Conservation (phyloP, 2,329 filamentous ascomycete species). For the Metarhizium album region DNA sequence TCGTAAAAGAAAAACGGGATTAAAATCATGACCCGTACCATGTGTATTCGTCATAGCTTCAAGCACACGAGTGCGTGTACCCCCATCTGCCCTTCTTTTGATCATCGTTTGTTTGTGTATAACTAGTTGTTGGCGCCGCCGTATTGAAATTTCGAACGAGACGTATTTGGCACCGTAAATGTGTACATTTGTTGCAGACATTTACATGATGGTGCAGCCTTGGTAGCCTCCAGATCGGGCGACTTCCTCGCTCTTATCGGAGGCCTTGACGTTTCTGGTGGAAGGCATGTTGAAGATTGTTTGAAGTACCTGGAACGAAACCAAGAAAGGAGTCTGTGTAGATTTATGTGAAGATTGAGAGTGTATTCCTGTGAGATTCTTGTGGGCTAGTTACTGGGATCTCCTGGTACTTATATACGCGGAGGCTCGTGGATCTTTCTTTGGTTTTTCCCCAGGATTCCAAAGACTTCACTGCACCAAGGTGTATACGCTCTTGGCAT, state of each 20-base stretch:
- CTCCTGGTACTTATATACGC: not conserved
- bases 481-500: not conserved
- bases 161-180: not conserved
- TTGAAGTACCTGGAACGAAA: not conserved
- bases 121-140: not conserved
- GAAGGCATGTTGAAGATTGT: slow-evolving; percentile 19
- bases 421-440: not conserved
- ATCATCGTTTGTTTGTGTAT: not conserved
- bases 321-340: not conserved
- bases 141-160: not conserved
- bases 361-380: not conserved
- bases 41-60: not conserved
- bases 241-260: slow-evolving; percentile 9
- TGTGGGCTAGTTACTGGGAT: not conserved
- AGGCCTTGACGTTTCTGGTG: slow-evolving; percentile 13
- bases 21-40: not conserved
- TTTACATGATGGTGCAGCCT: slow-evolving; percentile 26
- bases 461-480: not conserved
- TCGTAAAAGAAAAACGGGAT: not conserved
- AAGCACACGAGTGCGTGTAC: not conserved
- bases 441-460: not conserved
- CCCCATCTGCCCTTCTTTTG: not conserved
- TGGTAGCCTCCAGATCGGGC: not conserved
- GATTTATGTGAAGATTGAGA: not conserved
- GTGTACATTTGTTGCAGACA: not conserved